These are phyloP conservation scores for Cryptococcus wingfieldii DNA, from an alignment of 1,284 basidiomycete genomes.

Conservation along the genomic window DNA sequence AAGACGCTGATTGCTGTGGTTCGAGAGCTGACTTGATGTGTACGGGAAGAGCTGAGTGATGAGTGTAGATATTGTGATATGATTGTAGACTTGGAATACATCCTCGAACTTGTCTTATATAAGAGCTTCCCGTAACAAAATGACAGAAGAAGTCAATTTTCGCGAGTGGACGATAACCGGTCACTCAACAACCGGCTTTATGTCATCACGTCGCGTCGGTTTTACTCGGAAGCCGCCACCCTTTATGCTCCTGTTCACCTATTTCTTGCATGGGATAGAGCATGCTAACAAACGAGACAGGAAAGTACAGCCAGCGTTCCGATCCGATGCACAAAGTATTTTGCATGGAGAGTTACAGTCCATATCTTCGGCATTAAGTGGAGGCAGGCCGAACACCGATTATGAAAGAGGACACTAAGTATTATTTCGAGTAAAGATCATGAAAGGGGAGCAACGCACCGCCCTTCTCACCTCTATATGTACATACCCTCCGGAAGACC, in stretches of 20 bases:
- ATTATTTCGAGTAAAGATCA: background rate
- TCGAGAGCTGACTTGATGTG: no score
- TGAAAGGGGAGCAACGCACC: no score
- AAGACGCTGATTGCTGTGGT: background rate
- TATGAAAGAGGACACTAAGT: background rate
- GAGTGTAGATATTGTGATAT: no score
- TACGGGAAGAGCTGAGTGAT: no score
- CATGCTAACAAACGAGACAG: no score
- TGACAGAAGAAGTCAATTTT: no score
- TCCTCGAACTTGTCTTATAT: no score
- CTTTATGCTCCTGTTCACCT: background rate
- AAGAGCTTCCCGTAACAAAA: no score
- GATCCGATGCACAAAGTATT: background rate
- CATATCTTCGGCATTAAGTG: constrained; percentile 1
- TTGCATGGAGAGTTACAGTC: background rate
- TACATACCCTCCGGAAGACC: no score
- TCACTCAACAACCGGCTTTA: constrained; percentile 3
- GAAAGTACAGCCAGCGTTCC: background rate
- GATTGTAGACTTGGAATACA: no score
- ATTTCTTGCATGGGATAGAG: background rate
- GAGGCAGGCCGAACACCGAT: background rate
- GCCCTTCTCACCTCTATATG: no score
- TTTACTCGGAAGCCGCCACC: constrained; percentile 10
- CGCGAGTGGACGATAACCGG: background rate
- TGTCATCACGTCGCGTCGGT: constrained; percentile 4